Percentiles rank a stretch among this genome's conserved stretches.
Conservation (phyloP, 768 basidiomycete species). For the Pleurotus djamor region DNA sequence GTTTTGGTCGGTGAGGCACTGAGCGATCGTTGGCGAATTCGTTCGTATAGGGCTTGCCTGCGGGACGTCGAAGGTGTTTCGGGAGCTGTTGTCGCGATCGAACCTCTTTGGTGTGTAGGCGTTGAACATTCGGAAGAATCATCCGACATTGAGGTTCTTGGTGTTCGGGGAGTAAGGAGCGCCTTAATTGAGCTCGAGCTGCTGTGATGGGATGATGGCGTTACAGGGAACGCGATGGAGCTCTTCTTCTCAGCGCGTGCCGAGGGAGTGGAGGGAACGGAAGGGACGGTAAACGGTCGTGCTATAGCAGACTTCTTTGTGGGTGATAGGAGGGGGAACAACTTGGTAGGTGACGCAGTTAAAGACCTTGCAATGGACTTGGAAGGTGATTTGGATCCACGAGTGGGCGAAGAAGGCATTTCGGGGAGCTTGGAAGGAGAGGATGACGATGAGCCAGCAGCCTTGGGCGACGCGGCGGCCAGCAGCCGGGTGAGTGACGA, state of each 20-base stretch:
- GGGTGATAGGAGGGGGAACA: conserved; percentile 35
- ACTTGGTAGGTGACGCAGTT: conserved; percentile 45
- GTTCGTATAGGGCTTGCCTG: conserved; percentile 79
- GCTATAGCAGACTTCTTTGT: conserved; percentile 51
- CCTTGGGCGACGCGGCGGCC: conserved; percentile 74
- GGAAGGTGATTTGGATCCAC: conserved; percentile 16
- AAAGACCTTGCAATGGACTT: conserved; percentile 29
- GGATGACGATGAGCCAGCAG: conserved; percentile 39
- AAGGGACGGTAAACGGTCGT: conserved; percentile 33
- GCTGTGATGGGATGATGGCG: conserved; percentile 53
- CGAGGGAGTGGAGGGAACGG: conserved; percentile 2
- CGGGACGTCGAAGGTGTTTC: conserved; percentile 74
- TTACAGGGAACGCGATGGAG: conserved; percentile 56
- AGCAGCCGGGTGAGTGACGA: conserved; percentile 70
- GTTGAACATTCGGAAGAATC: conserved; percentile 54
- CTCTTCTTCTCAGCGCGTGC: conserved; percentile 14
- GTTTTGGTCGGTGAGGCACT: conserved; percentile 68
- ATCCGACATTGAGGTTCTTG: conserved; percentile 28
- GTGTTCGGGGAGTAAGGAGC: conserved; percentile 45
- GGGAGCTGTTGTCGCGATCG: conserved; percentile 52
- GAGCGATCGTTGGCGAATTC: conserved; percentile 71
- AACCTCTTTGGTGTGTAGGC: conserved; percentile 60
- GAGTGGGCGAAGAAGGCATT: conserved; percentile 36
- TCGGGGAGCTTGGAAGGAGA: conserved; percentile 21
- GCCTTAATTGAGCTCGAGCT: conserved; percentile 19